Conservation (phyloP, 306 rosid species). For the Cotoneaster glaucophyllus region DNA sequence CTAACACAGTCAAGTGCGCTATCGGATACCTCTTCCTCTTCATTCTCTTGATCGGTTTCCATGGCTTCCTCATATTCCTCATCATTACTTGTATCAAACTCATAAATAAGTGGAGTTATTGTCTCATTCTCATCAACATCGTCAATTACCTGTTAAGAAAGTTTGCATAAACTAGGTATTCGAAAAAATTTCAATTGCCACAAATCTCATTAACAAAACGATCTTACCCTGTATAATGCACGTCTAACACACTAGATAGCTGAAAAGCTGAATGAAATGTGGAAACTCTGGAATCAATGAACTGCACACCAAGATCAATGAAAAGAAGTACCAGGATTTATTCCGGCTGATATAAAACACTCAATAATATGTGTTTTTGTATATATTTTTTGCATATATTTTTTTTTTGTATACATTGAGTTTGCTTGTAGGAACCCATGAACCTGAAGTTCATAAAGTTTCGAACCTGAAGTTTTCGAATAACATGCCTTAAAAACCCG, state of each 20-base stretch:
- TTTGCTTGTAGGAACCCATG: too few species aligned
- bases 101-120: constrained; percentile 43
- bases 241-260: constrained; percentile 63
- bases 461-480: too few species aligned
- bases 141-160: constrained; percentile 44
- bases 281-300: constrained; percentile 71
- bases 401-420: too few species aligned
- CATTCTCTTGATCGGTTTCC: constrained; percentile 52
- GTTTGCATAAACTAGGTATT: background rate
- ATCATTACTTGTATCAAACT: constrained; percentile 58
- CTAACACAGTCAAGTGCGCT: constrained; percentile 33
- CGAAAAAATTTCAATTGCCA: background rate
- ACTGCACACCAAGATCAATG: constrained; percentile 34
- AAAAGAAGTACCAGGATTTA: background rate
- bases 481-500: too few species aligned
- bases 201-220: constrained; percentile 1
- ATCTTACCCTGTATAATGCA: constrained; percentile 49
- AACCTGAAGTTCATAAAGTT: background rate
- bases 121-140: constrained; percentile 34
- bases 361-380: background rate
- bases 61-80: constrained; percentile 51
- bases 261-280: constrained; percentile 54
- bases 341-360: background rate
- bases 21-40: constrained; percentile 25
- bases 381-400: background rate